Evolutionary conservation across 352 stramenopile species (phyloP).

Genomic region (Phytophthora lateralis): DNA sequence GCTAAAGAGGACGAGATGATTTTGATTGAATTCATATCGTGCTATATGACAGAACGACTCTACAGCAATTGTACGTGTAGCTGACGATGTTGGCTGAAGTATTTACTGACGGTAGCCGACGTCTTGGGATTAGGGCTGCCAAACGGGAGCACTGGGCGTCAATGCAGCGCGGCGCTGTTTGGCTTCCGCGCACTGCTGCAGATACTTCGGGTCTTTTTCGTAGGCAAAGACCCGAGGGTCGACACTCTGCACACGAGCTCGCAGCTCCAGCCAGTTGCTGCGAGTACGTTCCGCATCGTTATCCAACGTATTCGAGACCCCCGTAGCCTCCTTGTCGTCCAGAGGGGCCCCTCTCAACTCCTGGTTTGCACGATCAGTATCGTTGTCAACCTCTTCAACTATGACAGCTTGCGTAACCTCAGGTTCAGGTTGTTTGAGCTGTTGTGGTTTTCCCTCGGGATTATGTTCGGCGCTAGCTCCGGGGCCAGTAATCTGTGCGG

Average conservation of each 20-base stretch:
- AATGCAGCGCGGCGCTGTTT: slow-evolving; percentile 28
- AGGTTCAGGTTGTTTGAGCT: not conserved
- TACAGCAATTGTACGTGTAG: too few species aligned
- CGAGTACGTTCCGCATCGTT: slow-evolving; percentile 5
- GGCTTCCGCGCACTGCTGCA: slow-evolving; percentile 26
- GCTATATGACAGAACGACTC: not conserved
- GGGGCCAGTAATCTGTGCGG: not conserved
- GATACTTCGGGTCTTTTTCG: slow-evolving; percentile 28
- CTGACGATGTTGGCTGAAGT: too few species aligned
- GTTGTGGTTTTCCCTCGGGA: not conserved
- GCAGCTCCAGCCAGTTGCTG: slow-evolving; percentile 26
- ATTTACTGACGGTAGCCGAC: not conserved
- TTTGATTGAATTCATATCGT: not conserved
- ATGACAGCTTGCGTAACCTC: too few species aligned
- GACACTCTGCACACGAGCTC: slow-evolving; percentile 29
- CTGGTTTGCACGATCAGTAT: not conserved
- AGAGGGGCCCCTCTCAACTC: not conserved
- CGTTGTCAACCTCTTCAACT: not conserved
- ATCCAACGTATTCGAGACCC: not conserved
- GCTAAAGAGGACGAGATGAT: not conserved
- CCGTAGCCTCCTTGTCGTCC: not conserved
- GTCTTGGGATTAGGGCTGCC: slow-evolving; percentile 18
- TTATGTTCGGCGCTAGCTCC: not conserved
- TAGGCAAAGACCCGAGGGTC: slow-evolving; percentile 31
- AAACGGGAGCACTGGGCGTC: slow-evolving; percentile 16